Evolutionary conservation across 805 yeast species (phyloP), one percentile per base, ranked within the genome.

Genomic region (Kodamaea laetipori): DNA sequence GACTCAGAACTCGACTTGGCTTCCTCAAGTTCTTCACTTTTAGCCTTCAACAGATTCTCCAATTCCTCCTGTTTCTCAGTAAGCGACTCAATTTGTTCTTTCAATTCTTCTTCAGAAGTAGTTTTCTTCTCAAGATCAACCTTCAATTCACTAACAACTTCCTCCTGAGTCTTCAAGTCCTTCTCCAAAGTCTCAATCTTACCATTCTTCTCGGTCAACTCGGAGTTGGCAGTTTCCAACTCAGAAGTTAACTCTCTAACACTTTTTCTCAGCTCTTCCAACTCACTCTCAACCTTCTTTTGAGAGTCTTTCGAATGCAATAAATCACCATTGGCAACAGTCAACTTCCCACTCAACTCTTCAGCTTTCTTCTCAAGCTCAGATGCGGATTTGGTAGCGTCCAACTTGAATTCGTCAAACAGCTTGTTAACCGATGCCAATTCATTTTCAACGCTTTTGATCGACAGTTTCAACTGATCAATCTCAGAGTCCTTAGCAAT

Each of bases 401-500:
- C 25, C 30, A 36, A 21, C n/a, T 36, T 36, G 16, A 23, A 30
- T 15, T 25, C 33, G 13, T 32, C 43, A 33, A 27, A 16, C 27
- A 24, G 13, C n/a, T 33, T 26, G 19, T 10, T 11, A 21, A 30
- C 37, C 3, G 26, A 12, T 13, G 12, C 21, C 26, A 34, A 35
- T 3, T 30, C 32, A 30, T 28, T 13, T 13, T 44, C 25, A 10
- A 35, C 5, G 12, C 17, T 27, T 7, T 24, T 35, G 16, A 35
- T 32, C 24, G 28, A 13, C n/a, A 34, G 11, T 15, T 43, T 45
- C 26, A 52, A 39, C 18, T 27, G 25, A 21, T 50, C 41, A 28
- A 59, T 50, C 37, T 51, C 53, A 17, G 43, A 44, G 45, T 63
- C 67, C 41, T 57, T 58, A 15, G 48, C 52, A 6, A 56, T 57